phyloP scores from a whole-genome alignment of 495 filamentous ascomycete species.

The Hypoxylon trugodes region DNA sequence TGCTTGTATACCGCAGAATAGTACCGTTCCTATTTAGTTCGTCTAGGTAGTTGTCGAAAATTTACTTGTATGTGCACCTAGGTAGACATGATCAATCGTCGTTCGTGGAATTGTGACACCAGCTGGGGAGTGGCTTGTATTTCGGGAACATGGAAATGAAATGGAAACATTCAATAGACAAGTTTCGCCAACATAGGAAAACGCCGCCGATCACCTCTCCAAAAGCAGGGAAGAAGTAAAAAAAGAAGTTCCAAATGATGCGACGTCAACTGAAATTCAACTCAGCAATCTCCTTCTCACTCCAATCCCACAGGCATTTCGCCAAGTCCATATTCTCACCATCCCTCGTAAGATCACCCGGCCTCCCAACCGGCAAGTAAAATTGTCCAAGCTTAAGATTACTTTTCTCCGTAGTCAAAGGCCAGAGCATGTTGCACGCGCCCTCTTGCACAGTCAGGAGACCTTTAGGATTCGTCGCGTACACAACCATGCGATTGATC shows the following conservation, averaged over 20 bases:
- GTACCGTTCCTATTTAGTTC: conserved; percentile 40
- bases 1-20: conserved; percentile 43
- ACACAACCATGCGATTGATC: neutral
- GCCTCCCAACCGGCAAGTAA: too few species aligned
- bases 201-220: neutral
- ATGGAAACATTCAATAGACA: too few species aligned
- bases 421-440: neutral
- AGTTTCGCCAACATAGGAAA: neutral
- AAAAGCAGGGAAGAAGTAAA: neutral
- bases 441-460: neutral
- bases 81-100: too few species aligned
- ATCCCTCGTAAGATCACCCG: conserved; percentile 22
- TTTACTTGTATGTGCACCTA: too few species aligned
- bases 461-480: neutral
- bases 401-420: neutral
- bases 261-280: conserved; percentile 21
- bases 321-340: conserved; percentile 10
- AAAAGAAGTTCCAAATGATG: neutral
- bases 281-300: conserved; percentile 28
- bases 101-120: too few species aligned
- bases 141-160: too few species aligned
- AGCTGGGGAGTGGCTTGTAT: too few species aligned
- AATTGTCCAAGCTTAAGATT: too few species aligned
- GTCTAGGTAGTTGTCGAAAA: neutral
- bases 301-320: too few species aligned